These are phyloP conservation scores for Cucurbita moschata DNA, from an alignment of 306 rosid genomes.

Conservation along the genomic window DNA sequence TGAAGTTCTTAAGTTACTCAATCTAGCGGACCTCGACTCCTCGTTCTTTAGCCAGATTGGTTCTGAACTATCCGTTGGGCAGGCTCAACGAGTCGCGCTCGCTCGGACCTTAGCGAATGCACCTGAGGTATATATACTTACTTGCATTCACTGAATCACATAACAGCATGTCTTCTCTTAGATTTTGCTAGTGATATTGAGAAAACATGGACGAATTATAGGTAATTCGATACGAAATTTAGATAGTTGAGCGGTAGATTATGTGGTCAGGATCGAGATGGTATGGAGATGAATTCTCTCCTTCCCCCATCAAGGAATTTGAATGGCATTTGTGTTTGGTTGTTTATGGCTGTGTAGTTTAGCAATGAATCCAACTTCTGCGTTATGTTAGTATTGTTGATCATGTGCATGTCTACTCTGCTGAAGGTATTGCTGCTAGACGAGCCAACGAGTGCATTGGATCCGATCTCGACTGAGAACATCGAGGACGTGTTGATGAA, in stretches of 20 bases:
- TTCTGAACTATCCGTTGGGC: slow-evolving; percentile 78
- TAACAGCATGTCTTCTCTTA: not conserved
- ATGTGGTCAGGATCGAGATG: not conserved
- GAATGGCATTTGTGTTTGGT: not conserved
- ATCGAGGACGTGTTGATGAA: slow-evolving; percentile 66
- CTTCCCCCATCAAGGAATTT: not conserved
- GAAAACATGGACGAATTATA: not conserved
- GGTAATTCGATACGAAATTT: not conserved
- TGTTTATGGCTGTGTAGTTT: not conserved
- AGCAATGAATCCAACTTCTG: not conserved
- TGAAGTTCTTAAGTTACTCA: slow-evolving; percentile 53
- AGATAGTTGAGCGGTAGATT: not conserved
- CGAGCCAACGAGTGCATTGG: slow-evolving; percentile 91
- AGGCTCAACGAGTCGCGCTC: slow-evolving; percentile 90
- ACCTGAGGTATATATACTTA: slow-evolving; percentile 51
- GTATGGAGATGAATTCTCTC: not conserved
- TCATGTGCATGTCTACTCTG: not conserved
- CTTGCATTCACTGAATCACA: not conserved
- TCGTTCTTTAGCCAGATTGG: slow-evolving; percentile 46
- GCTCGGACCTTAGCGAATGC: slow-evolving; percentile 83
- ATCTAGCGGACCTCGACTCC: slow-evolving; percentile 60
- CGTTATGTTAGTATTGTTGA: not conserved
- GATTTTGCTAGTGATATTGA: not conserved
- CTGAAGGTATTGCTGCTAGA: slow-evolving; percentile 69
- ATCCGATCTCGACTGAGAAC: slow-evolving; percentile 82